Evolutionary conservation across 2,329 filamentous ascomycete genomes (phyloP), one percentile per base, ranked within the genome.

Genomic region (Chrysosporium keratinophilum): DNA sequence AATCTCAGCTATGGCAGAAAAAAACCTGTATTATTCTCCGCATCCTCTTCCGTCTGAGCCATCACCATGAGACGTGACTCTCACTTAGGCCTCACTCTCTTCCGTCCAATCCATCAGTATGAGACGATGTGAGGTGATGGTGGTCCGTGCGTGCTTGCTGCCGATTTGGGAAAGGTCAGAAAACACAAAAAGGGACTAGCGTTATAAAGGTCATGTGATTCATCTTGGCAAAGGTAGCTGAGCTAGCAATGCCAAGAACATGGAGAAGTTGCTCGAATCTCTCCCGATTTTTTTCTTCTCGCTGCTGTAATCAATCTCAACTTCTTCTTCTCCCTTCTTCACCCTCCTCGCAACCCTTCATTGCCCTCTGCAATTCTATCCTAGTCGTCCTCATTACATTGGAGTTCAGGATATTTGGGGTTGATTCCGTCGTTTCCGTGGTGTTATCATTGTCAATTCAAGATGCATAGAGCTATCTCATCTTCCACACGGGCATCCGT

Each of bases 381-480:
- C 42, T 62, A 62, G 60, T 58, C 40, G 41, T 56, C 59, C 55
- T 60, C 55, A 64, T 60, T 60, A 64, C 61, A 60, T 59, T 59
- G 63, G 62, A 63, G 64, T 62, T 60, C 42, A 56, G 62, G 57
- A 23, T 55, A 31, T 46, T 66, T 65, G 62, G 71, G 67, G 66
- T 65, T 61, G 51, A 51, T 56, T 60, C 59, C 56, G 56, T 61
- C 59, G 57, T 60, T 60, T 61, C 56, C 61, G 59, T 58, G 52
- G 60, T 48, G 56, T 60, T 57, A 56, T 61, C 55, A 54, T 57
- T 64, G 46, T 19, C 54, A 19, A 45, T 57, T 54, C 53, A 64
- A 73, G 70, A 98, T 98, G 93, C 93, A 98, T 82, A 88, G 93
- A 75, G 89, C 89, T 76, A 81, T 98, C 69, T 82, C 87, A 70